Evolutionary conservation across 768 basidiomycete genomes (phyloP).

Genomic region (Boletus subparvulus): DNA sequence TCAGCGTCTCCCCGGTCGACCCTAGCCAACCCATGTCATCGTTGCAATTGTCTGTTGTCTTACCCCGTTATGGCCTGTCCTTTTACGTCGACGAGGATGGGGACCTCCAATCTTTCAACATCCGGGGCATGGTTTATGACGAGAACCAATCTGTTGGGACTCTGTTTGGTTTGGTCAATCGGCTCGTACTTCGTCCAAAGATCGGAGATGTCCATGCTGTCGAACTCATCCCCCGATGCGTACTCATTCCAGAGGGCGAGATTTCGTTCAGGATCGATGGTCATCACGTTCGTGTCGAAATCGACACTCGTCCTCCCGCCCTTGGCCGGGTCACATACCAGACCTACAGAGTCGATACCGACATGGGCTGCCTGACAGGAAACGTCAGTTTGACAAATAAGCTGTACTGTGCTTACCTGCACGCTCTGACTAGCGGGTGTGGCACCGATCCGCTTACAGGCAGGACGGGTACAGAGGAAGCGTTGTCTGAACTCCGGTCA

Average conservation of each 20-base stretch:
- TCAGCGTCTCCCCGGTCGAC: conserved; percentile 2
- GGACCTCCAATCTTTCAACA: too few species aligned
- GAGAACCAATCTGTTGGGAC: conserved; percentile 17
- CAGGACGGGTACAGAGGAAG: conserved; percentile 46
- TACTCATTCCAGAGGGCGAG: conserved; percentile 40
- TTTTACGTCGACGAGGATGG: too few species aligned
- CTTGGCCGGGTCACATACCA: conserved; percentile 17
- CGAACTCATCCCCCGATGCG: conserved; percentile 6
- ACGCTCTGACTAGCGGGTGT: too few species aligned
- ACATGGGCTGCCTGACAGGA: conserved; percentile 21
- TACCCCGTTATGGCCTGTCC: too few species aligned
- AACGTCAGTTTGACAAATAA: too few species aligned
- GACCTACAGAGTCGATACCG: conserved; percentile 30
- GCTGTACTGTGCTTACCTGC: too few species aligned
- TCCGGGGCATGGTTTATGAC: too few species aligned
- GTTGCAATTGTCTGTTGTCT: too few species aligned
- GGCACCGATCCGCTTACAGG: conserved; percentile 27
- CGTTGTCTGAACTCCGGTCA: conserved; percentile 38
- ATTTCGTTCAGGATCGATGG: conserved; percentile 1
- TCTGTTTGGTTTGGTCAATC: conserved; percentile 41
- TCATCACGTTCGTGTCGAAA: conserved; percentile 1
- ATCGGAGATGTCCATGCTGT: neutral
- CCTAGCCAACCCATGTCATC: too few species aligned
- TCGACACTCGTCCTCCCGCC: neutral
- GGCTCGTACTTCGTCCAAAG: conserved; percentile 38